Base-by-base conservation (phyloP, 2,329 filamentous ascomycete genomes). In the Penicillium sp. region DNA sequence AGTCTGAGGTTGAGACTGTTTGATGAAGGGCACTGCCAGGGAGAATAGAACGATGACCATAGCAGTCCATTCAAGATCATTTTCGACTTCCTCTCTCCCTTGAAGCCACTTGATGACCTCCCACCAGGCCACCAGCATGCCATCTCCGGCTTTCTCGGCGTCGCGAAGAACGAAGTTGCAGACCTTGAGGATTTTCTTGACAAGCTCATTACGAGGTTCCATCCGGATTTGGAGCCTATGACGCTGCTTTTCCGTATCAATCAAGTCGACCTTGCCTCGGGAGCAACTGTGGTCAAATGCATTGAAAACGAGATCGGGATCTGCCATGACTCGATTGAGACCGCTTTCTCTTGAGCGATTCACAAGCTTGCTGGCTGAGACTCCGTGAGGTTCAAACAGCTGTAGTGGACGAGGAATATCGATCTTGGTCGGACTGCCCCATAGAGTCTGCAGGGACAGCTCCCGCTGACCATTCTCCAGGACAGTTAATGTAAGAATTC, bases 361-460 rank as follows among this genome's bases (percentile, higher is more conserved):
- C 47, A 76, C 65, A 26, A 84, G 83, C 19, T 83, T 82, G 53
- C 81, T 77, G 63, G 85, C 86, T 57, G 86, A 86, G 40, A 91
- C 78, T 60, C 83, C 85, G 68, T 86, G 83, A 28, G 84, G 80
- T 65, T 90, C 87, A 60, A 88, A 84, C 24, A 87, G 75, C 62
- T 83, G 83, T 22, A 92, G 79, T 30, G 83, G 79, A 7, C 62
- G 68, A 1, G 90, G 88, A 1, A 92, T 77, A 0, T 84, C 80
- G n/a, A 93, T 78, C 47, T 87, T 87, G n/a, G 88, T 86, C 13
- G 90, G 82, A 56, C 85, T 84, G 60, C 89, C 88, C 91, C 91
- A 93, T 0, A 90, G 90, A 6, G 89, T 89, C 75, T 93, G 90
- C 10, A 91, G 79, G 66, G 88, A 91, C 17, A 94, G 77, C 70